Evolutionary conservation across 495 filamentous ascomycete genomes (phyloP).

Genomic region (Penicillium simplicissimum): DNA sequence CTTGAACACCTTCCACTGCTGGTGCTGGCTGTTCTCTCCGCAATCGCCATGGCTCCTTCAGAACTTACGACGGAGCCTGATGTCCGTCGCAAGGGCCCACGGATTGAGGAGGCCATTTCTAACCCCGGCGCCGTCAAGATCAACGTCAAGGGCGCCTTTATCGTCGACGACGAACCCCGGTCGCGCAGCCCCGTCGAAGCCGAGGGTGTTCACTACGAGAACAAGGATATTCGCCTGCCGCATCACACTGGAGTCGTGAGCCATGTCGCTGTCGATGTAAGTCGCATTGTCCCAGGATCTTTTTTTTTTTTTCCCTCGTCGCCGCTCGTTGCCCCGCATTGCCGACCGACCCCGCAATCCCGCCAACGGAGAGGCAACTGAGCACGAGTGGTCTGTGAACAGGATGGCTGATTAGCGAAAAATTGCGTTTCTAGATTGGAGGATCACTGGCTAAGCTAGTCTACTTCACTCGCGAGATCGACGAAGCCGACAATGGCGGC

Average conservation of each 20-base stretch:
- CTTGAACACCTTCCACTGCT: background rate
- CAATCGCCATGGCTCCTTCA: conserved; percentile 24
- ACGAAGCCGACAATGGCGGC: conserved; percentile 77
- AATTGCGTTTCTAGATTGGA: conserved; percentile 66
- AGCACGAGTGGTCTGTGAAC: background rate
- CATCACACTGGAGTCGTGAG: conserved; percentile 91
- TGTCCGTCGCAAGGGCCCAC: conserved; percentile 30
- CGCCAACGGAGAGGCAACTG: conserved; percentile 8
- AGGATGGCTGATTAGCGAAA: conserved; percentile 26
- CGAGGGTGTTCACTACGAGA: conserved; percentile 71
- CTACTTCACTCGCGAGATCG: conserved; percentile 88
- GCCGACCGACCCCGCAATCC: conserved; percentile 37
- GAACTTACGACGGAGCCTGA: conserved; percentile 16
- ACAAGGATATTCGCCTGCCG: conserved; percentile 90
- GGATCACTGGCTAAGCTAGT: conserved; percentile 94
- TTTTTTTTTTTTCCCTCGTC: conserved; percentile 11
- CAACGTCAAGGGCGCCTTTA: conserved; percentile 94
- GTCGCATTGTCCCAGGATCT: conserved; percentile 45
- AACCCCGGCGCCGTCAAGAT: conserved; percentile 87
- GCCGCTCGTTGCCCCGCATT: conserved; percentile 36
- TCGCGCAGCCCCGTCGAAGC: conserved; percentile 48
- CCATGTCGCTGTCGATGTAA: conserved; percentile 94
- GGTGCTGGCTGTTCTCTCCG: conserved; percentile 19
- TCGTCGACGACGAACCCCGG: conserved; percentile 78
- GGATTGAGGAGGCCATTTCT: conserved; percentile 68